phyloP scores from a whole-genome alignment of 139 green algal species.

The Zygnema cylindricum region DNA sequence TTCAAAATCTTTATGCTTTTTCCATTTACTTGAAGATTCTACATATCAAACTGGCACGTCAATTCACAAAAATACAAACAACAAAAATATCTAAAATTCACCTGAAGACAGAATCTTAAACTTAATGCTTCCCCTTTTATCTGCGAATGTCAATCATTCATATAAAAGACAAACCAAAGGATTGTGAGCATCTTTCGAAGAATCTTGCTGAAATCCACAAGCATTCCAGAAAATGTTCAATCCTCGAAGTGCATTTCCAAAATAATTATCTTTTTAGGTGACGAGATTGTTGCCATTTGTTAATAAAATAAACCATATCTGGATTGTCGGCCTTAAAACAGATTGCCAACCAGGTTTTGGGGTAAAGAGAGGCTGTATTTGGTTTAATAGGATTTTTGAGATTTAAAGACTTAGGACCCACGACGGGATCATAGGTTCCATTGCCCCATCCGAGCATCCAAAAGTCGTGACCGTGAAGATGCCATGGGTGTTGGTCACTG shows the following conservation, averaged over 20 bases:
- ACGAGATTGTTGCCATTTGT: not conserved
- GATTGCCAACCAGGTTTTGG: conserved; percentile 16
- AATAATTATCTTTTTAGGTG: not conserved
- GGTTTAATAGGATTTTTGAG: conserved; percentile 57
- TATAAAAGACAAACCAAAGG: not conserved
- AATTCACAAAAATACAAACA: no score
- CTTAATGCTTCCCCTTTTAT: no score
- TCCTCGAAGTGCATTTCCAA: no score
- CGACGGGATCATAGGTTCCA: conserved; percentile 58
- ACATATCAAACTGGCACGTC: no score
- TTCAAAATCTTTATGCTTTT: not conserved
- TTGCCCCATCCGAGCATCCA: conserved; percentile 67
- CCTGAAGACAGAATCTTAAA: no score
- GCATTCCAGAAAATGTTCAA: no score
- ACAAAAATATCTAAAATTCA: no score
- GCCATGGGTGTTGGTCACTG: conserved; percentile 75
- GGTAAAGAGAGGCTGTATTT: conserved; percentile 55
- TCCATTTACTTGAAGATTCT: no score
- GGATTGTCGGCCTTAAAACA: conserved; percentile 17
- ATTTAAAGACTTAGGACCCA: conserved; percentile 38
- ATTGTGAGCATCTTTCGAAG: no score
- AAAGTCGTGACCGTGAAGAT: conserved; percentile 78
- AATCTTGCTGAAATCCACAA: no score
- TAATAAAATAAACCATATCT: not conserved
- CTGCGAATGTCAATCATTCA: no score